Conservation (phyloP, 106 monocot species). For the Dendrobium catenatum region DNA sequence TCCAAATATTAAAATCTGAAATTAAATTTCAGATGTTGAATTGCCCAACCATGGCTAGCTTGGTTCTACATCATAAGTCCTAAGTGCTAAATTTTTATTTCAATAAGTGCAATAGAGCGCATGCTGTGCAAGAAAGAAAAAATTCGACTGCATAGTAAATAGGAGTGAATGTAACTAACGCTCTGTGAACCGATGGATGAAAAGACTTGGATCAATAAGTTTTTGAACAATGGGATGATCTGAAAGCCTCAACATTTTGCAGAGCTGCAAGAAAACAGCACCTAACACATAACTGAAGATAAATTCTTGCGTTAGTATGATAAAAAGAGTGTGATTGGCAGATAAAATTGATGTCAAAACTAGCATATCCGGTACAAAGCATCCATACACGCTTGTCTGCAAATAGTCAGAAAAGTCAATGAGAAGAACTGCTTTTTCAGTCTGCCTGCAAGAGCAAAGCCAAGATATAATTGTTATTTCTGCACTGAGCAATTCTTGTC, state of each 20-base stretch:
- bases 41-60: no score
- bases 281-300: conserved; percentile 94
- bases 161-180: conserved; percentile 32
- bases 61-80: not conserved
- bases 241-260: conserved; percentile 52
- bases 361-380: conserved; percentile 3
- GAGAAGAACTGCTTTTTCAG: conserved; percentile 66
- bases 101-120: not conserved
- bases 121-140: not conserved
- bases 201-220: conserved; percentile 90
- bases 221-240: conserved; percentile 87
- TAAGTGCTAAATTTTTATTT: not conserved
- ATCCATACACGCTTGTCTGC: conserved; percentile 83
- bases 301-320: conserved; percentile 22
- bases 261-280: conserved; percentile 94
- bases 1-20: no score
- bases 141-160: not conserved
- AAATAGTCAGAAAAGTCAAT: conserved; percentile 89
- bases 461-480: not conserved
- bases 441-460: conserved; percentile 41
- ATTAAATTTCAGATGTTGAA: no score
- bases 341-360: not conserved
- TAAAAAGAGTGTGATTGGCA: not conserved
- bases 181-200: conserved; percentile 72
- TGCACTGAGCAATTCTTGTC: not conserved